A percentile compares a stretch with the other conserved stretches of the same genome.
phyloP scores from a whole-genome alignment of 2,329 filamentous ascomycete genomes.

The Alternaria sp. region DNA sequence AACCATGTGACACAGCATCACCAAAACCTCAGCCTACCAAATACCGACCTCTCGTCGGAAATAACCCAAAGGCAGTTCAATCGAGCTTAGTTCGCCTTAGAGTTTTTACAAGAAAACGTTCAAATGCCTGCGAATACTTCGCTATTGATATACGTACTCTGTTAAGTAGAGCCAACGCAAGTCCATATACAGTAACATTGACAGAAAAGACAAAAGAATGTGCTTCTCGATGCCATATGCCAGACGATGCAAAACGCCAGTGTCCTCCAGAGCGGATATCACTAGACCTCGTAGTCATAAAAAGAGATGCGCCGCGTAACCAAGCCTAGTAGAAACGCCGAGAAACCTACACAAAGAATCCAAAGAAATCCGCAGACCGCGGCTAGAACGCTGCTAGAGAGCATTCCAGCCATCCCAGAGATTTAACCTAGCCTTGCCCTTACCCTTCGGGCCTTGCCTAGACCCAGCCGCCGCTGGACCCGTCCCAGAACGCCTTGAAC shows the following conservation, averaged over 20 bases:
- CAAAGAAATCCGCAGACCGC: conserved; percentile 36
- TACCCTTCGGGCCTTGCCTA: conserved; percentile 43
- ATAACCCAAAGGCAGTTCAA: background rate
- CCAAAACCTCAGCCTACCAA: background rate
- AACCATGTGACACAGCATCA: background rate
- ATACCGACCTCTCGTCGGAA: background rate
- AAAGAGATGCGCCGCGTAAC: background rate
- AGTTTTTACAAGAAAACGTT: background rate
- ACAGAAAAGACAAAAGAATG: background rate
- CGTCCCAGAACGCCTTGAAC: conserved; percentile 49
- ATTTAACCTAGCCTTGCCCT: conserved; percentile 45
- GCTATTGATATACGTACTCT: background rate
- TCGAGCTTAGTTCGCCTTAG: background rate
- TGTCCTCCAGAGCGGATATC: conserved; percentile 6
- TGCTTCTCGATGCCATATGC: conserved; percentile 11
- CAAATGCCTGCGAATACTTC: background rate
- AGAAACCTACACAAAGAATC: conserved; percentile 15
- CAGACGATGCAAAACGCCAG: conserved; percentile 16
- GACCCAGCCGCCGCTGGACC: conserved; percentile 38
- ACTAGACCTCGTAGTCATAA: conserved; percentile 7
- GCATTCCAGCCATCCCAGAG: conserved; percentile 50
- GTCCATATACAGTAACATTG: background rate
- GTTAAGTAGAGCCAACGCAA: background rate
- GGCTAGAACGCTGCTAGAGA: conserved; percentile 36
- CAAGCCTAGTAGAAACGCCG: conserved; percentile 3